A percentile compares a stretch with the other conserved stretches of the same genome.
Evolutionary conservation across 495 filamentous ascomycete genomes (phyloP).

Genomic region (Xylaria acuta): DNA sequence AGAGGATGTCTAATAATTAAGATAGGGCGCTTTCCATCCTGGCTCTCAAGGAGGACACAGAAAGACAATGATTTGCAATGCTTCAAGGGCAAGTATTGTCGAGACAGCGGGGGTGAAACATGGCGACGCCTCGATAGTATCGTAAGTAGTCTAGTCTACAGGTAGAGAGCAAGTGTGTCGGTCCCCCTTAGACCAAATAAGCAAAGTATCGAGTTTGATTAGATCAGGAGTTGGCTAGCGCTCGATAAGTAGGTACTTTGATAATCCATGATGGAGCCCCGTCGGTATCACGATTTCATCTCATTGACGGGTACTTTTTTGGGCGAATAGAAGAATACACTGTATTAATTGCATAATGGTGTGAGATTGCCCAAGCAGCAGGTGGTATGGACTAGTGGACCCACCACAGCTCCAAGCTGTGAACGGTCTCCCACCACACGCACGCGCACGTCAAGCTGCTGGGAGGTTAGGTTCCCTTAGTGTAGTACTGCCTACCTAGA

Average conservation of each 20-base stretch:
- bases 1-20: too few relatives aligned
- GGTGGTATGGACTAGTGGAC: not conserved
- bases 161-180: not conserved
- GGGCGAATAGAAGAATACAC: conserved; percentile 5
- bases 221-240: conserved; percentile 10
- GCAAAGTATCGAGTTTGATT: conserved; percentile 6
- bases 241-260: not conserved
- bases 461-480: not conserved
- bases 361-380: not conserved
- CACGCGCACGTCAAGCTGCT: not conserved
- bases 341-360: conserved; percentile 14
- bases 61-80: not conserved
- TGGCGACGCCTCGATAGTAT: not conserved
- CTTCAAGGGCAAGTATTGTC: not conserved
- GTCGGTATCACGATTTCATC: not conserved
- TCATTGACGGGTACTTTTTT: not conserved
- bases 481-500: not conserved
- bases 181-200: conserved; percentile 10
- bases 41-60: too few relatives aligned
- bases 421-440: not conserved
- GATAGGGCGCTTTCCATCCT: too few relatives aligned
- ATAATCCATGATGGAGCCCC: conserved; percentile 6
- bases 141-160: not conserved
- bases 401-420: conserved; percentile 17
- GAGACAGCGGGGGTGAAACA: not conserved